A percentile compares a stretch with the other conserved stretches of the same genome.
Conservation (phyloP, 495 filamentous ascomycete species). For the Podospora pseudoanserina region DNA sequence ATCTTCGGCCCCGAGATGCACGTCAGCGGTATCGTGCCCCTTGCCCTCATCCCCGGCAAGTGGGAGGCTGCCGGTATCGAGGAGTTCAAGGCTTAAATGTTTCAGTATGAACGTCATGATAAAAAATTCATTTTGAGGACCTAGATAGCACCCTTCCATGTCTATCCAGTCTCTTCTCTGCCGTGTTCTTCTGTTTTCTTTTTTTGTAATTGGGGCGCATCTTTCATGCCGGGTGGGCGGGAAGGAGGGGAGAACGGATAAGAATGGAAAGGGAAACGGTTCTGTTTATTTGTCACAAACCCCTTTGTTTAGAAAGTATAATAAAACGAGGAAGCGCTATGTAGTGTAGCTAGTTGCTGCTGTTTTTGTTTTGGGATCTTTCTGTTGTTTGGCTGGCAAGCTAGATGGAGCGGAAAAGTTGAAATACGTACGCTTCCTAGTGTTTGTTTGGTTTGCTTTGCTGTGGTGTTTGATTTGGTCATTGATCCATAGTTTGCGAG, state of each 20-base stretch:
- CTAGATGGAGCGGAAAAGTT: neutral
- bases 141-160: neutral
- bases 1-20: conserved; percentile 98
- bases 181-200: neutral
- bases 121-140: neutral
- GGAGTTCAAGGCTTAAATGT: conserved; percentile 51
- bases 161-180: conserved; percentile 4
- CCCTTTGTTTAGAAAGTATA: neutral
- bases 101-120: neutral
- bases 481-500: neutral
- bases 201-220: neutral
- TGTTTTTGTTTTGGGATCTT: neutral
- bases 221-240: neutral
- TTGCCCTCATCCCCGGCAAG: conserved; percentile 57
- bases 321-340: neutral
- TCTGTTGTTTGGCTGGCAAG: neutral
- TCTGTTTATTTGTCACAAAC: neutral
- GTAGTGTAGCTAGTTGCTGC: neutral
- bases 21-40: conserved; percentile 61
- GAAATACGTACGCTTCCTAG: neutral
- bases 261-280: neutral
- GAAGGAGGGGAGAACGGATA: neutral
- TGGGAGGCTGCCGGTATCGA: conserved; percentile 49
- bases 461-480: too few relatives aligned
- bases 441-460: neutral